Conservation (phyloP, 139 green algal species). For the Chlorella ohadii region DNA sequence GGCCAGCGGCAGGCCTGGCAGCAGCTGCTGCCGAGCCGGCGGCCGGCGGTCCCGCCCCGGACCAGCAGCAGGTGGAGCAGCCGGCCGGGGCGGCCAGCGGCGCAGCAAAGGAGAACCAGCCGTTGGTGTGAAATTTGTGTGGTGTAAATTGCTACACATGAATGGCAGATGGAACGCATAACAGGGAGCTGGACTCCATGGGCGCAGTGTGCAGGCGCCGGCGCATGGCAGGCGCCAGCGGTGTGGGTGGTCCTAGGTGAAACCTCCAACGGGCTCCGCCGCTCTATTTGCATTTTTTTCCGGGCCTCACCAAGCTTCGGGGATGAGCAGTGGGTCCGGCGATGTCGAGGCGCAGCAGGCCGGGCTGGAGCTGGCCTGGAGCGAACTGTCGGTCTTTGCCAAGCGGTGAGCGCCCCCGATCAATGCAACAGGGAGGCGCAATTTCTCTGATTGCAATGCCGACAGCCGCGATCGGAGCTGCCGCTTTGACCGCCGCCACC, state of each 20-base stretch:
- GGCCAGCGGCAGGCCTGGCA: neutral
- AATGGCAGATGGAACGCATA: neutral
- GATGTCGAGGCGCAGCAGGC: neutral
- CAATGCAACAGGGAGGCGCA: too few species aligned
- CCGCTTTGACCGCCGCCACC: neutral
- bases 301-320: too few species aligned
- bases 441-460: neutral
- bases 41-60: neutral
- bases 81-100: too few species aligned
- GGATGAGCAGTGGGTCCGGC: neutral
- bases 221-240: neutral
- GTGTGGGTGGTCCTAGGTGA: too few species aligned
- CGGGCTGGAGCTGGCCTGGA: neutral
- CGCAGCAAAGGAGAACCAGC: too few species aligned
- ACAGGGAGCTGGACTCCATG: too few species aligned
- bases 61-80: slow-evolving; percentile 1
- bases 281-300: neutral
- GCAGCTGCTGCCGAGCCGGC: neutral
- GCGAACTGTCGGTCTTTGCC: neutral
- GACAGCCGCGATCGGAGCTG: too few species aligned
- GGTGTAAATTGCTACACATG: neutral
- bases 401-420: neutral
- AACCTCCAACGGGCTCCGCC: neutral
- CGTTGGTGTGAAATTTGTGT: neutral
- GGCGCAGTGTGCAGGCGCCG: neutral